Base-by-base conservation (phyloP, 2,329 filamentous ascomycete genomes). In the Mollisia scopiformis region DNA sequence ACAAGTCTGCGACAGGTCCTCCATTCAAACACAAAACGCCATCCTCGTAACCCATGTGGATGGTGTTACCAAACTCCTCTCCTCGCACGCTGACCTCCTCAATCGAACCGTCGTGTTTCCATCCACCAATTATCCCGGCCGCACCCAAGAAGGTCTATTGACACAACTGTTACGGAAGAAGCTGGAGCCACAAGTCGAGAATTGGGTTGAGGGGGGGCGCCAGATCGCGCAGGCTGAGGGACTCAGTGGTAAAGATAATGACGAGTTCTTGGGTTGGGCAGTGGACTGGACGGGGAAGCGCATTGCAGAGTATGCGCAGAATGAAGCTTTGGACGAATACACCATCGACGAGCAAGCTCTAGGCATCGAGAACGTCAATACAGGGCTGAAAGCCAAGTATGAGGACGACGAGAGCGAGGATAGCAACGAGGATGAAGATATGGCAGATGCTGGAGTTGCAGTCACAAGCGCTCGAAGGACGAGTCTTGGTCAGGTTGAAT, bases 151-250 rank as follows among this genome's bases (percentile, higher is more conserved):
- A 73, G 77, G 75, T 52, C 80, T 91, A 3, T 81, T 94, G 1
- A 81, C 84, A 27, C 85, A 89, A 68, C 80, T 96, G 2, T 79
- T 96, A 31, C 88, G 92, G 39, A 96, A 95, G 76, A 95, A 95
- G 73, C 82, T 93, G 52, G 92, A 95, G 67, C 91, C 91, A 0
- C 82, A 85, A 25, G 87, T 93, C 19, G 90, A 93, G 72, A 86
- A 88, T 59, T 88, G 89, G 77, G 87, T 94, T 27, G 84, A 86
- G 23, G 79, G 86, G 55, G 89, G 87, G 1, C 83, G 84, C 35
- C 79, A 79, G 60, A 78, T 78, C 58, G 67, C 69, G 37, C 31
- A 25, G 21, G 41, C 13, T 6, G 64, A 55, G 52, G 58, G 51
- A 33, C 60, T 62, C 55, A 60, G 55, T 57, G 66, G 63, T 19